These are phyloP conservation scores for Kwoniella sp. DNA, from an alignment of 768 basidiomycete species.

Conservation along the genomic window DNA sequence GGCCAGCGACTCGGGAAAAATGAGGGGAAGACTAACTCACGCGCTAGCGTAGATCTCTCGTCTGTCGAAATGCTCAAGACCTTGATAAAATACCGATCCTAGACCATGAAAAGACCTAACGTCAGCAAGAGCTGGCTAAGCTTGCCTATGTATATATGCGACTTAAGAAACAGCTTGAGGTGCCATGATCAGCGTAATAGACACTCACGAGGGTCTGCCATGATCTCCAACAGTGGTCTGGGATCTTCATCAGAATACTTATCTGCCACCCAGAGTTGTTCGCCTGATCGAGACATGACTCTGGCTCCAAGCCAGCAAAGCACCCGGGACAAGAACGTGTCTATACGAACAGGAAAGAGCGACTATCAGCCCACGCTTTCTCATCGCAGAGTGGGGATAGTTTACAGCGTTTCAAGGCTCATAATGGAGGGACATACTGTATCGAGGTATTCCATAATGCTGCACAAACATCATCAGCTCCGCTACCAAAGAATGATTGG, in stretches of 20 bases:
- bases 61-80: constrained; percentile 26
- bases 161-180: too few relatives aligned
- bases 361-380: too few relatives aligned
- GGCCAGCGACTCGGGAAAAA: too few relatives aligned
- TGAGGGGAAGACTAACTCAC: constrained; percentile 17
- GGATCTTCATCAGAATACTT: constrained; percentile 40
- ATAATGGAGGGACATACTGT: constrained; percentile 30
- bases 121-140: too few relatives aligned
- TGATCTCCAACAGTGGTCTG: constrained; percentile 42
- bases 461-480: neutral
- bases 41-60: constrained; percentile 44
- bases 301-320: constrained; percentile 33
- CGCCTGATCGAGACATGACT: constrained; percentile 39
- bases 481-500: too few relatives aligned
- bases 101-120: neutral
- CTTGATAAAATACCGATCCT: constrained; percentile 35
- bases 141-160: too few relatives aligned
- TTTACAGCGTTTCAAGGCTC: too few relatives aligned
- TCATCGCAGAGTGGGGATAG: too few relatives aligned
- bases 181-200: too few relatives aligned
- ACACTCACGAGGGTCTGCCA: constrained; percentile 43
- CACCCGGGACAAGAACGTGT: constrained; percentile 34
- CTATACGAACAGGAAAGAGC: constrained; percentile 9
- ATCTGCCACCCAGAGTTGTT: constrained; percentile 40
- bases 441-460: constrained; percentile 46